These are phyloP conservation scores for Phaeosphaeria sp. DNA, from an alignment of 2,329 filamentous ascomycete species.

Conservation along the genomic window DNA sequence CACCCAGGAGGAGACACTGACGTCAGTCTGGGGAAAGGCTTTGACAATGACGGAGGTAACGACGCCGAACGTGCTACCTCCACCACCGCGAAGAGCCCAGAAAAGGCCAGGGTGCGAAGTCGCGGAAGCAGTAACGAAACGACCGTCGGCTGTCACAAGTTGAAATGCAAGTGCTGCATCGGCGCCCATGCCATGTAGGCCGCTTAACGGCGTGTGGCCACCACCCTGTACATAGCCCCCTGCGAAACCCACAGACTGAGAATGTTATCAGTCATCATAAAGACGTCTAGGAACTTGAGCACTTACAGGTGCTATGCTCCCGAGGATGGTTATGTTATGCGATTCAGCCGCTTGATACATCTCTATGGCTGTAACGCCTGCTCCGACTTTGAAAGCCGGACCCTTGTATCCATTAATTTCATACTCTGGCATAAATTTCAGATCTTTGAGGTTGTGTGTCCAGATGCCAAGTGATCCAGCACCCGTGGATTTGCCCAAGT, in stretches of 20 bases:
- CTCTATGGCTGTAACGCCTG: conserved; percentile 32
- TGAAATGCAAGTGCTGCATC: conserved; percentile 31
- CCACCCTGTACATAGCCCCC: conserved; percentile 20
- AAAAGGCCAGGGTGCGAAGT: conserved; percentile 13
- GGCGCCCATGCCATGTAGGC: conserved; percentile 27
- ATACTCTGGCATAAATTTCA: conserved; percentile 17
- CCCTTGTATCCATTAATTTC: conserved; percentile 22
- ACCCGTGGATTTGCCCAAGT: conserved; percentile 33
- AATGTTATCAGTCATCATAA: background rate
- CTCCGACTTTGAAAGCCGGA: conserved; percentile 29
- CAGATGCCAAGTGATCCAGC: conserved; percentile 33
- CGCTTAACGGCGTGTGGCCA: conserved; percentile 26
- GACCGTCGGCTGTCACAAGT: conserved; percentile 32
- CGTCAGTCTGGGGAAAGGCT: conserved; percentile 16
- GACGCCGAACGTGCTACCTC: conserved; percentile 20
- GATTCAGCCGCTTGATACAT: conserved; percentile 20
- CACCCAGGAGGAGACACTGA: background rate
- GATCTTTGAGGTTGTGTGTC: conserved; percentile 35
- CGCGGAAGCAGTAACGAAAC: conserved; percentile 24
- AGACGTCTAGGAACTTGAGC: background rate
- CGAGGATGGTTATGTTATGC: conserved; percentile 31
- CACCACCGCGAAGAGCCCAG: conserved; percentile 19
- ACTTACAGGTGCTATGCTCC: conserved; percentile 5
- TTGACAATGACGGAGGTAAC: conserved; percentile 19
- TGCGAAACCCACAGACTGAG: conserved; percentile 35